A percentile compares a stretch with the other conserved stretches of the same genome.
phyloP scores from a whole-genome alignment of 2,329 filamentous ascomycete species.

The Tolypocladium sp. region DNA sequence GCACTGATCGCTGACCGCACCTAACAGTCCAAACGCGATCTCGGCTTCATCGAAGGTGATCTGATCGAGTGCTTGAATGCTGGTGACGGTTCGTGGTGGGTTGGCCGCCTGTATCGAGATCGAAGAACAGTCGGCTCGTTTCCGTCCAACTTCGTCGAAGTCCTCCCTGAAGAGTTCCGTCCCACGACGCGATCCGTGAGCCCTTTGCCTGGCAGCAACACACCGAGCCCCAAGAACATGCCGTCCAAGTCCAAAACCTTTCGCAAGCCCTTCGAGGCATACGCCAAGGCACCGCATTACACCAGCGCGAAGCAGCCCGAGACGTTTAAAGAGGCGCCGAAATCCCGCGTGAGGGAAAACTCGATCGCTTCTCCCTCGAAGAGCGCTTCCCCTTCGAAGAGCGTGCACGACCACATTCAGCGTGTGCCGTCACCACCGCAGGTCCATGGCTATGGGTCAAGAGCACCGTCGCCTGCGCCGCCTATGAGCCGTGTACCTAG shows the following conservation, averaged over 20 bases:
- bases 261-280: constrained; percentile 59
- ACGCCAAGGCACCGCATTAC: constrained; percentile 57
- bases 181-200: constrained; percentile 58
- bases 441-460: constrained; percentile 17
- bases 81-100: constrained; percentile 98
- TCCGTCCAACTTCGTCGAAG: constrained; percentile 93
- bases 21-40: constrained; percentile 73
- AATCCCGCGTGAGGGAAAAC: constrained; percentile 11
- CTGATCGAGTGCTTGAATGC: constrained; percentile 97
- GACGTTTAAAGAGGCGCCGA: constrained; percentile 38
- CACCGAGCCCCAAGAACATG: constrained; percentile 43
- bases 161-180: constrained; percentile 77
- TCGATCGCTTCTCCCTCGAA: constrained; percentile 18
- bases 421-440: constrained; percentile 12
- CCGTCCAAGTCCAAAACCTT: constrained; percentile 55
- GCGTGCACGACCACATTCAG: constrained; percentile 9
- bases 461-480: constrained; percentile 19
- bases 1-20: constrained; percentile 10
- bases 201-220: constrained; percentile 47
- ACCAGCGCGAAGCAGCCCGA: constrained; percentile 53
- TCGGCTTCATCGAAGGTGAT: constrained; percentile 96
- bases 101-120: constrained; percentile 81
- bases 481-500: constrained; percentile 12
- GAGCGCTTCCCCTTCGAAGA: constrained; percentile 16
- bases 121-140: constrained; percentile 86